Evolutionary conservation across 257 asterid genomes (phyloP).

Genomic region (Plantago major): DNA sequence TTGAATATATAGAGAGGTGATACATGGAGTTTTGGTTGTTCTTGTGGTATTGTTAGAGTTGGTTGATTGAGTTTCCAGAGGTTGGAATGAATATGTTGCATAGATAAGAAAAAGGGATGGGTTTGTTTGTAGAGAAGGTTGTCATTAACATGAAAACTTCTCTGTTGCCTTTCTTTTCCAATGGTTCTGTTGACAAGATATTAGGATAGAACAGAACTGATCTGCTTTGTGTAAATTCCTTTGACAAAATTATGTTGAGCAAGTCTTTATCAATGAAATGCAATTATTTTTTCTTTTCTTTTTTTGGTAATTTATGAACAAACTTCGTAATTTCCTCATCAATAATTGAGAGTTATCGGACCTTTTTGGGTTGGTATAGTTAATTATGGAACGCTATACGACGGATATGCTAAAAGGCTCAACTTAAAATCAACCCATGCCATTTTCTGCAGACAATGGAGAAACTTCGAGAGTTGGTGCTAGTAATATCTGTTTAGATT

Average conservation of each 20-base stretch:
- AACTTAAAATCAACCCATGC: too few relatives aligned
- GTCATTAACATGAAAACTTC: constrained; percentile 12
- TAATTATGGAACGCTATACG: too few relatives aligned
- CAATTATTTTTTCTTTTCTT: not conserved
- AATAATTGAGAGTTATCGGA: too few relatives aligned
- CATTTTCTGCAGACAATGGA: too few relatives aligned
- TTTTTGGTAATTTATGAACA: not conserved
- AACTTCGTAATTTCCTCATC: too few relatives aligned
- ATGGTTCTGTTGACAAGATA: constrained; percentile 1
- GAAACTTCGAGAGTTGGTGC: too few relatives aligned
- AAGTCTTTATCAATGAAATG: constrained; percentile 3
- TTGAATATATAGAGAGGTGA: constrained; percentile 25
- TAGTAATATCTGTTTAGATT: too few relatives aligned
- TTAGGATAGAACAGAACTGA: not conserved
- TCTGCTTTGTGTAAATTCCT: constrained; percentile 6
- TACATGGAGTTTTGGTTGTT: not conserved
- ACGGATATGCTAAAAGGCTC: too few relatives aligned
- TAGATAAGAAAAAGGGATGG: constrained; percentile 20
- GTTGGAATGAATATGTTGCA: constrained; percentile 19
- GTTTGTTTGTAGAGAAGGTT: constrained; percentile 35
- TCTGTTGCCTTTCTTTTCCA: constrained; percentile 11
- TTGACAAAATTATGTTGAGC: not conserved
- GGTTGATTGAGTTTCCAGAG: not conserved
- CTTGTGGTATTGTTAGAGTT: constrained; percentile 2
- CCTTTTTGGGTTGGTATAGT: too few relatives aligned